Conservation (phyloP, 208 protist species). For the Acanthamoeba divionensis region DNA sequence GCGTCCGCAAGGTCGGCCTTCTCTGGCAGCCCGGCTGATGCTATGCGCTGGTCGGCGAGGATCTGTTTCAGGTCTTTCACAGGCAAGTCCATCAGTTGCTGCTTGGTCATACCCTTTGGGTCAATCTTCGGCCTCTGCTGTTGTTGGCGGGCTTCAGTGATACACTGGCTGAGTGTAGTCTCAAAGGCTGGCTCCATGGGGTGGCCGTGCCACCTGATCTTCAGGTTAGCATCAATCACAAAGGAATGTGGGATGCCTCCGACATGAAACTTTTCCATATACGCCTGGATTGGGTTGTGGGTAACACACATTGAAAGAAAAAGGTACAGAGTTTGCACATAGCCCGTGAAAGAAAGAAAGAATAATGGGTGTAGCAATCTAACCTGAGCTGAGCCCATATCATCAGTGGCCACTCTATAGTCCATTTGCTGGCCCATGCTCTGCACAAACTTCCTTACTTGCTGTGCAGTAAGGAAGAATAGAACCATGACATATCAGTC, state of each 20-base stretch:
- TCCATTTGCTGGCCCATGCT: slow-evolving; percentile 7
- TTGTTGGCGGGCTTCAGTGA: background rate
- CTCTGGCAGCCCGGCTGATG: background rate
- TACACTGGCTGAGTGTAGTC: background rate
- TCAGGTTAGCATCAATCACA: background rate
- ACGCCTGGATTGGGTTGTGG: too few species aligned
- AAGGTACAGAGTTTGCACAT: too few species aligned
- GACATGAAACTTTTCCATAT: background rate
- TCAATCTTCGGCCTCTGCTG: background rate
- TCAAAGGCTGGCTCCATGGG: background rate
- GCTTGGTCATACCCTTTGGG: background rate
- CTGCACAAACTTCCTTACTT: background rate
- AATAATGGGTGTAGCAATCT: too few species aligned
- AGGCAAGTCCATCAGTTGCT: background rate
- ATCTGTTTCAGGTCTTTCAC: background rate
- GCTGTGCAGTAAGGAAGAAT: background rate
- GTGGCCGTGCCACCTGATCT: slow-evolving; percentile 7
- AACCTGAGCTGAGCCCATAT: background rate
- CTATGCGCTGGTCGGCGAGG: background rate
- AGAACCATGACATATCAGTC: background rate
- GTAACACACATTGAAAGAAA: too few species aligned
- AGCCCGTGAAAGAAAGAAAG: too few species aligned
- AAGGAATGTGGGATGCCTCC: slow-evolving; percentile 19
- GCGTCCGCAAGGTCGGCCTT: background rate
- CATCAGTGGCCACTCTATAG: slow-evolving; percentile 5